Evolutionary conservation across 1,284 basidiomycete species (phyloP), one percentile per base, ranked within the genome.

Genomic region (Microbotryum silenes-acaulis): DNA sequence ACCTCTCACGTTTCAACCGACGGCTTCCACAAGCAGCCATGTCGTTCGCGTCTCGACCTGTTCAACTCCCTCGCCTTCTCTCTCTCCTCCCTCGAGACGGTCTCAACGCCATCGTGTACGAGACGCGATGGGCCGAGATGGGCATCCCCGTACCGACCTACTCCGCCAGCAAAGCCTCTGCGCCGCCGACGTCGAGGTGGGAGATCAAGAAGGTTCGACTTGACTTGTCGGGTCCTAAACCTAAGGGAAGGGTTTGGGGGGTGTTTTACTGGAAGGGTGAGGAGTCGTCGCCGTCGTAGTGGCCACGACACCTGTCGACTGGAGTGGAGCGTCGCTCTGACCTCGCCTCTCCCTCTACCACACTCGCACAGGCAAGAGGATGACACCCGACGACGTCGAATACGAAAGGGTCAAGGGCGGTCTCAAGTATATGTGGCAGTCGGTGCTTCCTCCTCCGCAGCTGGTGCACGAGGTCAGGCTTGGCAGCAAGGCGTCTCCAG

Each of bases 221-320:
- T 69, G 54, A 58, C 20, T 29, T n/a, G 42, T 54, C 88, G 74
- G 77, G 78, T 48, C 83, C 84, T 68, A 85, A 86, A n/a, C 78
- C 74, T 37, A 83, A 86, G 67, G 88, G 87, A 4, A 87, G 85
- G 72, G 87, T 82, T 14, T 89, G 86, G 86, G 88, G 88, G 6
- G 78, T 79, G 61, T 74, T 88, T 14, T 79, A 82, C 59, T 90
- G 88, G 87, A 82, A 80, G 78, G 87, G 88, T 88, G 51, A 59
- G 85, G 75, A 18, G 49, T 48, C 27, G 31, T 59, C n/a, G 9
- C n/a, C 29, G 16, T 27, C 31, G 37, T 5, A 42, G 37, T 42
- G 3, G 37, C 37, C 12, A 18, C 16, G 16, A 12, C 14, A 14
- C 14, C 37, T 42, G 14, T 18, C 16, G 9, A 2, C 42, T 31